phyloP scores from a whole-genome alignment of 345 rosid species.

The Odontarrhena argentea region DNA sequence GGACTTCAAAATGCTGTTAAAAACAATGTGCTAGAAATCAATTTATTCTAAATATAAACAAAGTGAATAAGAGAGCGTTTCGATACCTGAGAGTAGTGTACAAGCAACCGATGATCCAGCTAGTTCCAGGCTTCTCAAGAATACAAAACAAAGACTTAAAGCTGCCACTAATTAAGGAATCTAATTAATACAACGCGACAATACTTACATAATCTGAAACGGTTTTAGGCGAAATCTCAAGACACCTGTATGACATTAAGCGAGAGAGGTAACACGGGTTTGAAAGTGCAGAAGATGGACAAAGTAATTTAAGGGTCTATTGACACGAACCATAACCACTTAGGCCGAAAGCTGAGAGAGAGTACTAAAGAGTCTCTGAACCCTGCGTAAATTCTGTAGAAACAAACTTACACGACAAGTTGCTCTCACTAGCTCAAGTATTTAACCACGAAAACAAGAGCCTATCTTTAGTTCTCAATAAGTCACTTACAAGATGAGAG shows the following conservation, averaged over 20 bases:
- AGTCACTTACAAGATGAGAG: constrained; percentile 34
- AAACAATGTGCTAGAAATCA: neutral
- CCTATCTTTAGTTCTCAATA: constrained; percentile 13
- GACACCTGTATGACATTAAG: constrained; percentile 35
- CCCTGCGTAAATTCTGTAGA: constrained; percentile 21
- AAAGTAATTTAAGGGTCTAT: constrained; percentile 22
- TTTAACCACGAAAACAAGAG: constrained; percentile 13
- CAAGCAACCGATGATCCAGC: constrained; percentile 31
- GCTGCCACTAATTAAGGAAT: constrained; percentile 23
- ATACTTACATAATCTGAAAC: constrained; percentile 23
- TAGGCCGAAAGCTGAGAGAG: neutral
- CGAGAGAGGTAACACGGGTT: constrained; percentile 19
- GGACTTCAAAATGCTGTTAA: neutral
- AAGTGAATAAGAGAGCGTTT: constrained; percentile 18
- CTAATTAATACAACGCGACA: constrained; percentile 17
- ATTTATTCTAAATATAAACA: neutral
- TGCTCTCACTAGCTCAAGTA: constrained; percentile 28
- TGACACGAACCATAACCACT: constrained; percentile 42
- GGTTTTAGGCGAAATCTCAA: constrained; percentile 4
- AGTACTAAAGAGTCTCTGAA: constrained; percentile 9
- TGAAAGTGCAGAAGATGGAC: constrained; percentile 20
- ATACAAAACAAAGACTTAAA: constrained; percentile 30
- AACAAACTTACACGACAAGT: constrained; percentile 5
- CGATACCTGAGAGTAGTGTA: constrained; percentile 18
- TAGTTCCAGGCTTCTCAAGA: constrained; percentile 11